Evolutionary conservation across 129 eudicot species (phyloP).

Genomic region (carrot (Daucus carota)): DH1_v3.0 NC_030384.2:35329501-35330000

Average conservation of each 20-base stretch:
- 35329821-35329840: neutral
- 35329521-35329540: conserved; percentile 94
- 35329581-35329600: neutral
- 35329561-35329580: neutral
- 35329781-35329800: conserved; percentile 83
- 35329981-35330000: conserved; percentile 74
- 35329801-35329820: conserved; percentile 27
- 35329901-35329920: conserved; percentile 80
- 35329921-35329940: conserved; percentile 46
- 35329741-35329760: conserved; percentile 61
- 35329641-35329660: conserved; percentile 75
- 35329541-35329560: conserved; percentile 17
- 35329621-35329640: conserved; percentile 87
- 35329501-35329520: conserved; percentile 93
- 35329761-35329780: conserved; percentile 78
- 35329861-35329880: conserved; percentile 3
- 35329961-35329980: conserved; percentile 62
- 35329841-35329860: neutral
- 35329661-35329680: conserved; percentile 82
- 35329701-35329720: conserved; percentile 79
- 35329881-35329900: conserved; percentile 81
- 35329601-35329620: conserved; percentile 14
- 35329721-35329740: conserved; percentile 90
- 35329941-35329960: conserved; percentile 28
- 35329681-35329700: conserved; percentile 90